Evolutionary conservation across 2,329 filamentous ascomycete species (phyloP).

Genomic region (Monilinia polystroma): DNA sequence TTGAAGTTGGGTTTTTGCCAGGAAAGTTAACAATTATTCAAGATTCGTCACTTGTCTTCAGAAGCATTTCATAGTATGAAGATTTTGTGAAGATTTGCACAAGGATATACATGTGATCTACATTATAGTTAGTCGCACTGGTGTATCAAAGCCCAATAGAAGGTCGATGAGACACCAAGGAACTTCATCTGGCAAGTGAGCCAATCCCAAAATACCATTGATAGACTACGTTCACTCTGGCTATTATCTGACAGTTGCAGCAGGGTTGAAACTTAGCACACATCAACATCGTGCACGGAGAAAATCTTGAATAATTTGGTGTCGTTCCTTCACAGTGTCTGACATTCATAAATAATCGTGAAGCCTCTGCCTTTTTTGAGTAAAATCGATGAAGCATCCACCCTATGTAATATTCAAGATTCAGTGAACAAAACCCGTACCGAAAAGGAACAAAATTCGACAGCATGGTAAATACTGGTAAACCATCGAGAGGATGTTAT

Average conservation of each 20-base stretch:
- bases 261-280: slow-evolving; percentile 16
- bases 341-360: background rate
- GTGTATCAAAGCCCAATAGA: background rate
- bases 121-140: background rate
- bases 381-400: background rate
- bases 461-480: slow-evolving; percentile 22
- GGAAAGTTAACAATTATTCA: background rate
- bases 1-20: background rate
- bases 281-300: slow-evolving; percentile 9
- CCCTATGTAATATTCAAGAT: background rate
- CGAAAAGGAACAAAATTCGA: background rate
- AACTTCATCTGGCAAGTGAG: background rate
- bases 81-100: background rate
- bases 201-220: background rate
- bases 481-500: slow-evolving; percentile 26
- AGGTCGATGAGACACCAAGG: background rate
- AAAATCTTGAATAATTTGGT: background rate
- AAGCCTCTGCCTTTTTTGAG: background rate
- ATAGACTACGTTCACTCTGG: background rate
- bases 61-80: background rate
- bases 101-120: background rate
- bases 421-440: background rate
- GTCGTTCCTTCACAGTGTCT: background rate
- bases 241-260: background rate
- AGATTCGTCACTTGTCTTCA: background rate